A percentile compares a stretch with the other conserved stretches of the same genome.
Evolutionary conservation across 345 rosid species (phyloP).

Genomic region (Corchorus capsularis): DNA sequence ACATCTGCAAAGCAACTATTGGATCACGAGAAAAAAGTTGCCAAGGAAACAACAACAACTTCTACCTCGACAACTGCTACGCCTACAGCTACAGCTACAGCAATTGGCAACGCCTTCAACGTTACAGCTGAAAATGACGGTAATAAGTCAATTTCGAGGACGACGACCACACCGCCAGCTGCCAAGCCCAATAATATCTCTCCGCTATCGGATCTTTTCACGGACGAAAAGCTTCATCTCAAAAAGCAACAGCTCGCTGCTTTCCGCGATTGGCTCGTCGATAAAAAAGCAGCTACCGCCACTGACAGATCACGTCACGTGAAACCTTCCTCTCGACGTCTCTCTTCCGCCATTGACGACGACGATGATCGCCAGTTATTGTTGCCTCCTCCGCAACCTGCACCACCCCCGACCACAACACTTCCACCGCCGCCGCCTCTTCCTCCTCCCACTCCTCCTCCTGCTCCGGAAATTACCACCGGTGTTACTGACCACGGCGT

Average conservation of each 20-base stretch:
- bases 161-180: background rate
- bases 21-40: constrained; percentile 59
- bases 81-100: background rate
- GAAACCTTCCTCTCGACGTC: constrained; percentile 35
- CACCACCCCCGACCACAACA: constrained; percentile 13
- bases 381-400: constrained; percentile 36
- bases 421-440: constrained; percentile 10
- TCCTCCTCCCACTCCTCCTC: constrained; percentile 13
- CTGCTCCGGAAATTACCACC: constrained; percentile 22
- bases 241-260: constrained; percentile 66
- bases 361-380: constrained; percentile 62
- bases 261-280: constrained; percentile 66
- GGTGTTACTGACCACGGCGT: constrained; percentile 38
- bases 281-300: constrained; percentile 36
- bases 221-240: constrained; percentile 44
- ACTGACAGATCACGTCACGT: constrained; percentile 38
- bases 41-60: constrained; percentile 1
- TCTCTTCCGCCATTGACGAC: constrained; percentile 31
- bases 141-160: constrained; percentile 29
- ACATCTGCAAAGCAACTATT: constrained; percentile 41
- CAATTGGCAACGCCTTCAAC: background rate
- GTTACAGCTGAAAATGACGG: constrained; percentile 32
- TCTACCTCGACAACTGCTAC: background rate
- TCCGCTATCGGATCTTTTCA: constrained; percentile 63
- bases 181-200: background rate